Evolutionary conservation across 192 early-diverging fungal species (phyloP), one percentile per base, ranked within the genome.

Genomic region (Funneliformis mosseae): DNA sequence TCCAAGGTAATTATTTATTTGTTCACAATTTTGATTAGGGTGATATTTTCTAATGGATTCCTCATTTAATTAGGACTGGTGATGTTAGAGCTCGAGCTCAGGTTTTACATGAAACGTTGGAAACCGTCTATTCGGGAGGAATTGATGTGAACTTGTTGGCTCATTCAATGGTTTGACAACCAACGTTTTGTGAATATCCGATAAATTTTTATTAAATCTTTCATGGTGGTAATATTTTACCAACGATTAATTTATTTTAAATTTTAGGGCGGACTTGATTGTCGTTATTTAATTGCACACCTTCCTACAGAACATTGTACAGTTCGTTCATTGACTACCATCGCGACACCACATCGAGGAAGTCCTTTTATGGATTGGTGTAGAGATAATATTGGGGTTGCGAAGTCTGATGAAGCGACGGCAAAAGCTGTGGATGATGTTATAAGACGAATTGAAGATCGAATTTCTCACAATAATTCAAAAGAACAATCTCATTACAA

Each of bases 361-460:
- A 92, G 90, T 59, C 90, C 94, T 12, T 93, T 99, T 83, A 99
- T 97, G 96, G 96, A 97, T 87, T 97, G 94, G 93, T 95, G 92
- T 72, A 90, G 93, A 18, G 95, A 97, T 82, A 89, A 93, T 63
- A 85, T 97, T 71, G 94, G 95, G 14, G 89, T 99, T 0, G 96
- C 86, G 9, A 85, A 84, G 42, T 81, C 82, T 12, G 74, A 48
- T n/a, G 71, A 74, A 23, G 81, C 66, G 10, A 62, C 72, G 7
- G 61, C 39, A 21, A 67, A 85, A 73, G 71, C 83, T 8, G 85
- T 82, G 12, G 80, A 85, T 27, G 82, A 81, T 25, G 75, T 78
- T 12, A 82, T 83, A 81, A 74, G 72, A 12, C 75, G 80, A 28
- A 60, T 83, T n/a, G 85, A 83, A 41, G 81, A 18, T 4, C 50